These are phyloP conservation scores for Gossypium longicalyx DNA, from an alignment of 345 rosid genomes.

Conservation along the genomic window DNA sequence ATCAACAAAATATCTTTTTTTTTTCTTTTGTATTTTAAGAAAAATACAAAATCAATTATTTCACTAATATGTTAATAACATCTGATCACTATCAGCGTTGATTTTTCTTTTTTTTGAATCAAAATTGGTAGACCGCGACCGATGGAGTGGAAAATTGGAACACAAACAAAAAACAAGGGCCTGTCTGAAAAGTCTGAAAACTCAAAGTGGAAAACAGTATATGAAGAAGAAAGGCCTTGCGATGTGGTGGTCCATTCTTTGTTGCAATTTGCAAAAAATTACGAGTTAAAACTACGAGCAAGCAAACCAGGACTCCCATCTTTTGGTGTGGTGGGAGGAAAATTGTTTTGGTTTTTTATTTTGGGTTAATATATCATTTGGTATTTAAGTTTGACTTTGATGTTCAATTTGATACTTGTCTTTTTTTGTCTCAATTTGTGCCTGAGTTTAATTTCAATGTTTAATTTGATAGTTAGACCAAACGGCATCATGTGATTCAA, in stretches of 20 bases:
- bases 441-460: no score
- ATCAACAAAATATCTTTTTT: neutral
- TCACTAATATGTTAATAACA: neutral
- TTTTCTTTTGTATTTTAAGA: neutral
- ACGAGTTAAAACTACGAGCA: neutral
- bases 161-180: neutral
- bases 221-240: neutral
- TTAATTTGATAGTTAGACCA: no score
- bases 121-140: neutral
- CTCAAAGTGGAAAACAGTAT: neutral
- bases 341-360: no score
- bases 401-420: no score
- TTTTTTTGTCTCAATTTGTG: no score
- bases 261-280: neutral
- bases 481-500: no score
- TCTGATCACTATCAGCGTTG: neutral
- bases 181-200: neutral
- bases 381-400: no score
- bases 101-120: neutral
- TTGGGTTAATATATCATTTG: no score
- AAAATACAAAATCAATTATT: neutral
- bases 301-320: neutral
- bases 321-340: neutral
- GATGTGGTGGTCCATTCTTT: neutral
- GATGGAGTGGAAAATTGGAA: neutral